Evolutionary conservation across 495 filamentous ascomycete species (phyloP), one percentile per base, ranked within the genome.

Genomic region (Aspergillus haitiensis): DNA sequence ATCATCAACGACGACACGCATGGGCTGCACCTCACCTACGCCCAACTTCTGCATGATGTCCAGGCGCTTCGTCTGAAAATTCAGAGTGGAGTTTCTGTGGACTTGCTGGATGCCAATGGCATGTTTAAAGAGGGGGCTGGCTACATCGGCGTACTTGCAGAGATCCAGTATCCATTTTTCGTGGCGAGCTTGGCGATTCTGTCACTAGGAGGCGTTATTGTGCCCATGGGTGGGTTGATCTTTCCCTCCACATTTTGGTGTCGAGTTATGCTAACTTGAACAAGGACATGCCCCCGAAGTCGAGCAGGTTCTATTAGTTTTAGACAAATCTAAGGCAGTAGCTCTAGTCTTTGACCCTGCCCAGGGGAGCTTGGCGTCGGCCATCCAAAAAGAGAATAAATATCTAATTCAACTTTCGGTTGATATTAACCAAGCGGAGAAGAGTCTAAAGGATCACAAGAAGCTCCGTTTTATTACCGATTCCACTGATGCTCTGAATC

Each of bases 141-240:
- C 35, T 46, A 52, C 27, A 36, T 59, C 32, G 57, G 21, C 37
- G 57, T 59, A 11, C 57, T 59, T 21, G 48, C 48, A 0, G 57
- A 59, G 32, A 59, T 59, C 48, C 57, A 59, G 57, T 59, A 59
- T 33, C 57, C 57, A 0, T 59, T 59, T 59, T 59, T 59, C 37
- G 57, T 59, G 57, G 57, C 57, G 1, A 59, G 57, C 31, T 53
- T 59, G 57, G 57, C 57, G 36, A 34, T 59, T 45, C 48, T 59
- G 21, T 34, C 48, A 1, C 15, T 59, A 48, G 57, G 57, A 12
- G 57, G 57, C 52, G 57, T 59, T 16, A 59, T 59, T 46, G 57
- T 59, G 12, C 57, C 57, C n/a, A 59, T 59, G 57, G 57, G 57
- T 59, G 35, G 15, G 42, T 46, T 16, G 16, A 13, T 46, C n/a